Evolutionary conservation across 202 grass and related monocot species (phyloP).

Genomic region (Musa balbisiana): DNA sequence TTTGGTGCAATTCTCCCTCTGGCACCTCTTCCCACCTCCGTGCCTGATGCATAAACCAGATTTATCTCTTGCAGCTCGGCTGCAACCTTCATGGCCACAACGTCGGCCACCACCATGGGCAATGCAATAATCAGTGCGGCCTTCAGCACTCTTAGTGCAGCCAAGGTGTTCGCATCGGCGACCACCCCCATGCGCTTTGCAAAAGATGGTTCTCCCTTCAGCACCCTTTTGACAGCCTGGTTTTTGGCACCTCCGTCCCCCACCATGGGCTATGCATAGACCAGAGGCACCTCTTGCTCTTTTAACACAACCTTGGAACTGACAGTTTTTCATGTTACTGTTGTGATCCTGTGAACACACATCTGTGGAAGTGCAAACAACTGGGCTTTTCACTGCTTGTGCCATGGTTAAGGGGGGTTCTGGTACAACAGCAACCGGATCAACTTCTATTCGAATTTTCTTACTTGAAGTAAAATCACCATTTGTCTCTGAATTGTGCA

Average conservation of each 20-base stretch:
- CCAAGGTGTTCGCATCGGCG: constrained; percentile 20
- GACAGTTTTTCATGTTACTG: constrained; percentile 50
- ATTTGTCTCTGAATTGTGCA: constrained; percentile 37
- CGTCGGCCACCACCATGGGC: constrained; percentile 24
- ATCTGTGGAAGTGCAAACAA: constrained; percentile 40
- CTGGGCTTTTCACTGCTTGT: constrained; percentile 36
- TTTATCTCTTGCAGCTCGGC: constrained; percentile 22
- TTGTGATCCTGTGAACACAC: constrained; percentile 28
- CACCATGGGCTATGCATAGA: constrained; percentile 85
- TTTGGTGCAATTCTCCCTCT: constrained; percentile 22
- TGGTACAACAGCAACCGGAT: constrained; percentile 26
- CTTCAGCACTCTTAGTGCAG: constrained; percentile 24
- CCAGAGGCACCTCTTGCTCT: constrained; percentile 82
- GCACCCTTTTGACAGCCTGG: constrained; percentile 21
- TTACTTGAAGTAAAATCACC: constrained; percentile 28
- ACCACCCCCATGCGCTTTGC: constrained; percentile 27
- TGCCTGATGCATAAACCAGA: constrained; percentile 25
- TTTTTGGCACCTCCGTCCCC: constrained; percentile 37
- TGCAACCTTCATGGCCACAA: constrained; percentile 9
- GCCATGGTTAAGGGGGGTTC: constrained; percentile 39
- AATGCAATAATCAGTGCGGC: constrained; percentile 21
- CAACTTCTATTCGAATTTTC: constrained; percentile 16
- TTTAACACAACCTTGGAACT: constrained; percentile 76
- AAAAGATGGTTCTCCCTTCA: constrained; percentile 23
- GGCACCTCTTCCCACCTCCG: constrained; percentile 27